phyloP scores from a whole-genome alignment of 2,329 filamentous ascomycete genomes.

The Bipolaris gigantea region DNA sequence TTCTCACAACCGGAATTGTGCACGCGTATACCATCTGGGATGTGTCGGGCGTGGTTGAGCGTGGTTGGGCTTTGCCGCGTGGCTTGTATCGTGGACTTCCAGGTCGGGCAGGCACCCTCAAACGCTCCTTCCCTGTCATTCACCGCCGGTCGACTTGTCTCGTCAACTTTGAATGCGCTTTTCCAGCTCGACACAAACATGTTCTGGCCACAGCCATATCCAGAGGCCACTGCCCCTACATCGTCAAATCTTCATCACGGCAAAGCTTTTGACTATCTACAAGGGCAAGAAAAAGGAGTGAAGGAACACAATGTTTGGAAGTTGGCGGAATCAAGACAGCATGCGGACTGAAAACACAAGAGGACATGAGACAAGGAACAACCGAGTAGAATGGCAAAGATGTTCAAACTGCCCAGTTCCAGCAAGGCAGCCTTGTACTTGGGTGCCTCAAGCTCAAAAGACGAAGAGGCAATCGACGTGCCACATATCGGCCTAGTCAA shows the following conservation, averaged over 20 bases:
- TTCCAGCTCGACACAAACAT: too few species aligned
- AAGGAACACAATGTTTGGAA: background rate
- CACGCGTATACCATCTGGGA: background rate
- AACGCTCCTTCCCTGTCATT: conserved; percentile 5
- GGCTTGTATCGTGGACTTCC: conserved; percentile 14
- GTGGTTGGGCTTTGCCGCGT: conserved; percentile 13
- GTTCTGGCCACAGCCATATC: background rate
- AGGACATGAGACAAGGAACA: background rate
- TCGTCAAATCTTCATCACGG: background rate
- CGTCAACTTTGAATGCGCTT: too few species aligned
- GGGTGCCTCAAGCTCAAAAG: background rate
- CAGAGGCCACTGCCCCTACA: background rate
- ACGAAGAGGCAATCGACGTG: background rate
- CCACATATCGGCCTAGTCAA: conserved; percentile 6
- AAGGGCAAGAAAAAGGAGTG: background rate
- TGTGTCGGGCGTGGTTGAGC: conserved; percentile 3
- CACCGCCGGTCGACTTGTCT: background rate
- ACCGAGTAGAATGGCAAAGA: background rate
- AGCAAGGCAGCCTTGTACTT: background rate
- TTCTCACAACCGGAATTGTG: background rate
- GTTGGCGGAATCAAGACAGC: background rate
- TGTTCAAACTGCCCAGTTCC: too few species aligned
- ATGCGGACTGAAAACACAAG: background rate
- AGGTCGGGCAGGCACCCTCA: conserved; percentile 15
- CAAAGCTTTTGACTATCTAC: background rate